A percentile compares a stretch with the other conserved stretches of the same genome.
Evolutionary conservation across 805 yeast species (phyloP).

Genomic region (Saturnispora zaruensis): DNA sequence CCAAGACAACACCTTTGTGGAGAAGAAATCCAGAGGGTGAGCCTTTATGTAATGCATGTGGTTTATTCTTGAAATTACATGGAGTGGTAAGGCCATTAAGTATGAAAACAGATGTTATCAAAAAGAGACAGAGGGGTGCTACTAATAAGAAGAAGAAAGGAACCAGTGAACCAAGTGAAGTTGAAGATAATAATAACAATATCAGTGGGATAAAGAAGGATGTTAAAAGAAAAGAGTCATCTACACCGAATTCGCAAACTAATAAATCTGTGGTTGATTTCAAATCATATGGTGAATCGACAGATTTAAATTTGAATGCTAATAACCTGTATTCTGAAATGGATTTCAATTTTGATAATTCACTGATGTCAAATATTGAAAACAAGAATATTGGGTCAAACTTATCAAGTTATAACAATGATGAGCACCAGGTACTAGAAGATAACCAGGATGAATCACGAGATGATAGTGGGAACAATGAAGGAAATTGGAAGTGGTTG

Average conservation of each 20-base stretch:
- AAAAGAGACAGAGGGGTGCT: slow-evolving; percentile 70
- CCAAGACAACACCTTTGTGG: slow-evolving; percentile 93
- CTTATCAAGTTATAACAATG: not conserved
- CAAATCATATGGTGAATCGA: not conserved
- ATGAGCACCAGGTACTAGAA: not conserved
- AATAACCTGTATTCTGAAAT: slow-evolving; percentile 3
- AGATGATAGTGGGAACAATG: not conserved
- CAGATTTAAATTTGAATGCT: slow-evolving; percentile 1
- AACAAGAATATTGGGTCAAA: not conserved
- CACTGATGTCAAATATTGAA: not conserved
- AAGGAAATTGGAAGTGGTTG: slow-evolving; percentile 8
- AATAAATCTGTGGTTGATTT: not conserved
- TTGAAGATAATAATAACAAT: slow-evolving; percentile 35
- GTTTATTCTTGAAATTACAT: slow-evolving; percentile 81
- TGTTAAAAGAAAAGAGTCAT: not conserved
- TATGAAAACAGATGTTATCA: slow-evolving; percentile 53
- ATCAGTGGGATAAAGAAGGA: slow-evolving; percentile 16
- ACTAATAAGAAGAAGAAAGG: slow-evolving; percentile 22
- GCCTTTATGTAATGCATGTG: slow-evolving; percentile 95
- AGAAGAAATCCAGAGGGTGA: slow-evolving; percentile 86
- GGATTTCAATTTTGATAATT: slow-evolving; percentile 5
- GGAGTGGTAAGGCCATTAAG: slow-evolving; percentile 94
- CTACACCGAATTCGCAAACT: not conserved
- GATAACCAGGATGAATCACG: not conserved
- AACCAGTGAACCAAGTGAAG: slow-evolving; percentile 33